phyloP scores from a whole-genome alignment of 2,329 filamentous ascomycete genomes.

The Cadophora luteo-olivacea region DNA sequence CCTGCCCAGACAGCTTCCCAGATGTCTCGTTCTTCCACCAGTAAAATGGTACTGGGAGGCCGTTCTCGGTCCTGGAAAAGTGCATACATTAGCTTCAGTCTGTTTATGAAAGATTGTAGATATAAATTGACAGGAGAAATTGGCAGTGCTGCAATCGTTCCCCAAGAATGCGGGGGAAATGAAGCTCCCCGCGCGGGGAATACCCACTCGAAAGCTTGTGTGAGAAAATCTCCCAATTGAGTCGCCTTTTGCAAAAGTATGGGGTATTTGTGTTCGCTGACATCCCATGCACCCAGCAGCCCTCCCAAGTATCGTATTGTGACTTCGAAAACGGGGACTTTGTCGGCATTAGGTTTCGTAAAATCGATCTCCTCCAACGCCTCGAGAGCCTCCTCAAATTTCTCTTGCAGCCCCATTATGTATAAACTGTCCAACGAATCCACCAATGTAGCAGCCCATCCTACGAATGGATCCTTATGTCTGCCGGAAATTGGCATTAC shows the following conservation, averaged over 20 bases:
- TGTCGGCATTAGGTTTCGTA: conserved; percentile 28
- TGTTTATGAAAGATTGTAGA: background rate
- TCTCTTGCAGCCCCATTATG: conserved; percentile 80
- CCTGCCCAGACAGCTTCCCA: conserved; percentile 6
- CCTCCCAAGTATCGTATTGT: conserved; percentile 49
- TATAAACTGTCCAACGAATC: conserved; percentile 82
- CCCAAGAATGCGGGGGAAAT: too few relatives aligned
- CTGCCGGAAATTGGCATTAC: conserved; percentile 72
- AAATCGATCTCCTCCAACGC: conserved; percentile 68
- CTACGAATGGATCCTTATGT: conserved; percentile 81
- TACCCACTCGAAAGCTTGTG: conserved; percentile 50
- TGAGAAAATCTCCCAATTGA: conserved; percentile 44
- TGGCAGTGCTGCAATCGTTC: too few relatives aligned
- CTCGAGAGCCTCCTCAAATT: conserved; percentile 67
- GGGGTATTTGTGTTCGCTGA: conserved; percentile 40
- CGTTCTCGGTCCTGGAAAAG: conserved; percentile 49
- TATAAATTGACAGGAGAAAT: too few relatives aligned
- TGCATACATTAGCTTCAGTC: background rate
- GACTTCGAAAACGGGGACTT: conserved; percentile 48
- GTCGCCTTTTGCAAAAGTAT: conserved; percentile 42
- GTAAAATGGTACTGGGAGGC: conserved; percentile 23
- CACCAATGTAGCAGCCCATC: conserved; percentile 86
- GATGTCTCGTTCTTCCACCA: conserved; percentile 17
- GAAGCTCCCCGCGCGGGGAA: conserved; percentile 9
- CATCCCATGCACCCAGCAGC: conserved; percentile 46